Conservation (phyloP, 345 rosid genomes). For the Limnanthes douglasii region DNA sequence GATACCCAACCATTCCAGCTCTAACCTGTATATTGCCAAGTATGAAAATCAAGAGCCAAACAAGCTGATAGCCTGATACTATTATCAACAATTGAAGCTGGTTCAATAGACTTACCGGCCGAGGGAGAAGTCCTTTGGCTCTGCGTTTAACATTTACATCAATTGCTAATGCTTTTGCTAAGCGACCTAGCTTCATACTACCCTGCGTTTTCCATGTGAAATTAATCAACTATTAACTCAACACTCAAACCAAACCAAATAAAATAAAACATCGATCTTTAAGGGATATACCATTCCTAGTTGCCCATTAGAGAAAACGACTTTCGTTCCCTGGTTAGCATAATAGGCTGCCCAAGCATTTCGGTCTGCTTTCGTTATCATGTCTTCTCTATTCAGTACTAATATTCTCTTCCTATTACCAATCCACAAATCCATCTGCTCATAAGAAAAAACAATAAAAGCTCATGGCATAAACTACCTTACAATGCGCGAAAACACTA, state of each 20-base stretch:
- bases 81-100: neutral
- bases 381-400: conserved; percentile 89
- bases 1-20: conserved; percentile 94
- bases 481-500: too few relatives aligned
- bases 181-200: conserved; percentile 56
- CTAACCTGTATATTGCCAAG: conserved; percentile 38
- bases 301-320: conserved; percentile 66
- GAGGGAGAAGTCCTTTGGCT: conserved; percentile 85
- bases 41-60: neutral
- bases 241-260: neutral
- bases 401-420: conserved; percentile 81
- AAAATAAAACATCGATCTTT: neutral
- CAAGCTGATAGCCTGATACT: neutral
- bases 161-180: conserved; percentile 59
- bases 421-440: conserved; percentile 87
- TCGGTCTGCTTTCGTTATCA: conserved; percentile 72
- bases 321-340: conserved; percentile 60
- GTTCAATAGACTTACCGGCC: conserved; percentile 31
- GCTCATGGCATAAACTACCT: too few relatives aligned
- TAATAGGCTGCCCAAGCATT: conserved; percentile 93
- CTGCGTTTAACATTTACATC: conserved; percentile 69
- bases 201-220: conserved; percentile 33
- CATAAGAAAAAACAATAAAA: conserved; percentile 1
- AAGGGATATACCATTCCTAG: conserved; percentile 49
- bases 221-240: neutral